phyloP scores from a whole-genome alignment of 176 grass and related monocot genomes.

The Avena atlantica region DNA sequence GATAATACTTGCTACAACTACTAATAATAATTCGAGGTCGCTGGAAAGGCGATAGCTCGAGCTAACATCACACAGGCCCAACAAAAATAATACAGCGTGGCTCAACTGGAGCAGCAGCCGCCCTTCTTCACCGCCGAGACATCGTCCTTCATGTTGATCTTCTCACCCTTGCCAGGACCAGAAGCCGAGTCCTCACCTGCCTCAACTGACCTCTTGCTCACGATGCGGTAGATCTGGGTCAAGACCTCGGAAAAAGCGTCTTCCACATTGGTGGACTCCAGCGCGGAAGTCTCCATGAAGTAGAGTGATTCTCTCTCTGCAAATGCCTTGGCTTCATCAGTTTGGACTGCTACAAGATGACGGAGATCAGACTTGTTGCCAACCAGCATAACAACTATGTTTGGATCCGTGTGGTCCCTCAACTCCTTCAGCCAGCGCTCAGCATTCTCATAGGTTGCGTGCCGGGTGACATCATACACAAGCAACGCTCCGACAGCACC shows the following conservation, averaged over 20 bases:
- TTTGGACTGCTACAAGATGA: constrained; percentile 74
- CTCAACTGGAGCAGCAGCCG: constrained; percentile 77
- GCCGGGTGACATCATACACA: constrained; percentile 83
- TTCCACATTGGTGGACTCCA: constrained; percentile 85
- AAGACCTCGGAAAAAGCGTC: constrained; percentile 83
- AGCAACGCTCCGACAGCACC: constrained; percentile 89
- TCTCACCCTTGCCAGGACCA: constrained; percentile 75
- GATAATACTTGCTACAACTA: constrained; percentile 45
- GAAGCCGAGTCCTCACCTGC: constrained; percentile 63
- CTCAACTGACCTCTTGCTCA: constrained; percentile 77
- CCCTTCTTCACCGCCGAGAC: constrained; percentile 71
- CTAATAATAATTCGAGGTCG: constrained; percentile 48
- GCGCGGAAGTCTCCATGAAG: constrained; percentile 93
- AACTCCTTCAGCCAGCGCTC: constrained; percentile 87
- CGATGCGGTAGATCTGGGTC: constrained; percentile 84
- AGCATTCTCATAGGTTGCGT: constrained; percentile 78
- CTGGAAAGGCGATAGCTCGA: constrained; percentile 45
- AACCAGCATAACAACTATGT: constrained; percentile 91
- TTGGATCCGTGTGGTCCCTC: constrained; percentile 89
- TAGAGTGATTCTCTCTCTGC: constrained; percentile 83
- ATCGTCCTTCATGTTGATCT: constrained; percentile 89
- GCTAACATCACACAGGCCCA: constrained; percentile 38
- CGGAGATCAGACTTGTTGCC: constrained; percentile 92
- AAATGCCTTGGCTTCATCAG: constrained; percentile 75
- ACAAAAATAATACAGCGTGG: constrained; percentile 21